Conservation (phyloP, 179 eudicot genomes). For the Amaranthus tricolor region DNA sequence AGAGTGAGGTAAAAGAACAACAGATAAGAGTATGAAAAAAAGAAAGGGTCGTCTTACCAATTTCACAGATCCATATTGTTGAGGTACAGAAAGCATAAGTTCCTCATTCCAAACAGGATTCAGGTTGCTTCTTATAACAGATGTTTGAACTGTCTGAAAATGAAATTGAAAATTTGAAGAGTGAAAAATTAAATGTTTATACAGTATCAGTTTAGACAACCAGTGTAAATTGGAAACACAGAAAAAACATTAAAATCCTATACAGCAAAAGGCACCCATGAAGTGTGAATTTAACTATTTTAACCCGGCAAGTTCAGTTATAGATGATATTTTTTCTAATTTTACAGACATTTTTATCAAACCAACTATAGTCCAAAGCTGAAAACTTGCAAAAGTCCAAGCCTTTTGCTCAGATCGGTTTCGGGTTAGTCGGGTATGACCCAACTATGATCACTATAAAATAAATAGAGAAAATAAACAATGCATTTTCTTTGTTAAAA, state of each 20-base stretch:
- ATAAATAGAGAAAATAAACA: too few species aligned
- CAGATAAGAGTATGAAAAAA: background rate
- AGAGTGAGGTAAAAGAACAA: background rate
- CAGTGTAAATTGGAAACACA: background rate
- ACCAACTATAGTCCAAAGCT: background rate
- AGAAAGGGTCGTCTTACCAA: slow-evolving; percentile 43
- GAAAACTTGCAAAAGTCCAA: background rate
- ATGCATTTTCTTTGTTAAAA: too few species aligned
- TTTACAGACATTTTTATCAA: background rate
- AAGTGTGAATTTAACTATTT: background rate
- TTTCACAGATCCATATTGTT: slow-evolving; percentile 59
- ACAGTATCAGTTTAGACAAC: background rate
- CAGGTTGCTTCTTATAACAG: slow-evolving; percentile 65
- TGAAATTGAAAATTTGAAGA: slow-evolving; percentile 13
- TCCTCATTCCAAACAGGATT: slow-evolving; percentile 96
- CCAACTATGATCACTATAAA: too few species aligned
- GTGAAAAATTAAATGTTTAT: background rate
- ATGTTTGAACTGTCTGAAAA: slow-evolving; percentile 65
- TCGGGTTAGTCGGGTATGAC: too few species aligned
- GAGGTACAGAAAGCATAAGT: slow-evolving; percentile 86
- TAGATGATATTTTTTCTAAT: background rate
- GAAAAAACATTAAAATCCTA: background rate
- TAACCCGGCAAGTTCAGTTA: background rate
- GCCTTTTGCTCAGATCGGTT: too few species aligned
- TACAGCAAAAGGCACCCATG: background rate